Base-by-base conservation (phyloP, 2,329 filamentous ascomycete genomes). In the Domatiomyces globalis region DNA sequence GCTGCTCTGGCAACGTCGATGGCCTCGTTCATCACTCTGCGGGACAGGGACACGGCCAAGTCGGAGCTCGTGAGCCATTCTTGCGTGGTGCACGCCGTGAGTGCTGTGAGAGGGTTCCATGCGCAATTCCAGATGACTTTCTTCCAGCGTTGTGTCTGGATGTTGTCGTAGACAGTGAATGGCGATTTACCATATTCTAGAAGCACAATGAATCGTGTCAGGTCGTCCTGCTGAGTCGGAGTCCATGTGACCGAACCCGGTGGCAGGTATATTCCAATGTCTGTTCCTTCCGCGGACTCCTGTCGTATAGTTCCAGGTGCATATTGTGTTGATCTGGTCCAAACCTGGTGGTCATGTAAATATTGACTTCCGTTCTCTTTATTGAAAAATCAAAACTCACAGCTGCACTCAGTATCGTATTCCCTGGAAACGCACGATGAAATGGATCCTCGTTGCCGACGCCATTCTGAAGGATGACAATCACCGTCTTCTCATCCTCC, bases 261-360 rank as follows among this genome's bases (percentile, higher is more conserved):
- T 18, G 9, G 19, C 12, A 33, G 15, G 55, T 72, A 79, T 0
- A 79, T 60, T 0, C 77, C 77, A 2, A 80, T 71, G 51, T 80
- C 72, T 61, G 75, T 73, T 54, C 76, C 68, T 59, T 80, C 77
- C 10, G 71, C 72, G 49, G 70, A 71, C 19, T 66, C 74, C 56
- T 80, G 77, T 7, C 64, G 61, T 20, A 79, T 65, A 2, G 72
- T 54, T 0, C 77, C 77, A 0, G 76, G 75, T 6, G 66, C 60
- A 2, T 64, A 63, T 56, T 80, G 77, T 0, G 63, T 68, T 7
- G 74, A 75, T 4, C 76, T 76, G 0, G 76, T 72, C 77, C 73
- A 77, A 1, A 71, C 71, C 43, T n/a, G n/a, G n/a, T 45, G 8
- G 29, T 5, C 29, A 33, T 33, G 9, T 33, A 33, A 5, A 2